These are phyloP conservation scores for Picochlorum sp. DNA, from an alignment of 139 green algal species.

Conservation along the genomic window DNA sequence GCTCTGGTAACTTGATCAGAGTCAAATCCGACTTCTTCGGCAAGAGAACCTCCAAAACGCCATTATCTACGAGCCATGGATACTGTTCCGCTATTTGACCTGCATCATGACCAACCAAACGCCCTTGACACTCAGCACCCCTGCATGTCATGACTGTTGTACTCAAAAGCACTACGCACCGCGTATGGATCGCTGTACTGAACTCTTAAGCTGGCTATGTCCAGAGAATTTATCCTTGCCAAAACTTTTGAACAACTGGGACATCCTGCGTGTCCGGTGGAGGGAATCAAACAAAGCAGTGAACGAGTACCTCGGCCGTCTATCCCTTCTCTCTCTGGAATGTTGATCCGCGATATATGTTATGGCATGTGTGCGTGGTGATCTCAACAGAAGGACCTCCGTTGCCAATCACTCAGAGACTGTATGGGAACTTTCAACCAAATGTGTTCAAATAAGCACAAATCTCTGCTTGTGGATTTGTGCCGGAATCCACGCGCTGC, in stretches of 20 bases:
- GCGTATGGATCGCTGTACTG: slow-evolving; percentile 28
- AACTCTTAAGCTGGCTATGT: slow-evolving; percentile 31
- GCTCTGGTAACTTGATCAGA: slow-evolving; percentile 79
- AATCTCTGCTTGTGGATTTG: too few species aligned
- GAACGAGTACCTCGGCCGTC: too few species aligned
- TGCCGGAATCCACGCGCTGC: background rate
- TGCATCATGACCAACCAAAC: slow-evolving; percentile 34
- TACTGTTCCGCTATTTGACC: slow-evolving; percentile 79
- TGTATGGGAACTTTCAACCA: too few species aligned
- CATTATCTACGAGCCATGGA: slow-evolving; percentile 66
- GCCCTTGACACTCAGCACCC: background rate
- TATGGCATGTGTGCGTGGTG: too few species aligned
- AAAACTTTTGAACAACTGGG: slow-evolving; percentile 29
- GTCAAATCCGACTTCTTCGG: slow-evolving; percentile 89
- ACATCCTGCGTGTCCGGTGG: slow-evolving; percentile 2
- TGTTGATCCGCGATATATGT: too few species aligned
- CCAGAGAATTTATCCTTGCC: slow-evolving; percentile 27
- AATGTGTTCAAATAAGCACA: too few species aligned
- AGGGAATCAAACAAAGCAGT: background rate
- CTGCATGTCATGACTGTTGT: background rate
- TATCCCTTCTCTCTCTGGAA: too few species aligned
- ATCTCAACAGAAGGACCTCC: too few species aligned
- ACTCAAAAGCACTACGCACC: slow-evolving; percentile 1
- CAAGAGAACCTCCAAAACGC: slow-evolving; percentile 81
- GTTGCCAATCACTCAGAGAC: too few species aligned